Conservation (phyloP, 345 rosid species). For the Physaria fendleri region DNA sequence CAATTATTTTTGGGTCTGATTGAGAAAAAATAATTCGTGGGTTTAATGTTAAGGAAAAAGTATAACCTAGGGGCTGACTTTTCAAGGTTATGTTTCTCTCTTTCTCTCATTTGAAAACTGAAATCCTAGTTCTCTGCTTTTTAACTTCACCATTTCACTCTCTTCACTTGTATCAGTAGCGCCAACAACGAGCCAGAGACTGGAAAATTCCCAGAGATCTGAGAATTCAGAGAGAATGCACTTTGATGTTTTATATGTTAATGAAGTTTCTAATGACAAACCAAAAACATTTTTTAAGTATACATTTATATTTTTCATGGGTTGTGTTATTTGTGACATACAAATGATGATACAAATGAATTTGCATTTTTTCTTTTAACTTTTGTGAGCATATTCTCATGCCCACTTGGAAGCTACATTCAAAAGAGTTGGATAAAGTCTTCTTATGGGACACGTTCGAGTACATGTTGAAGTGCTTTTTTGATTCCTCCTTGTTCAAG, state of each 20-base stretch:
- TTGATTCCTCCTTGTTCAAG: constrained; percentile 85
- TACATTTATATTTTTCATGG: background rate
- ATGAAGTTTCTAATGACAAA: background rate
- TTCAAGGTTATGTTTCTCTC: too few species aligned
- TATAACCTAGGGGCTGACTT: too few species aligned
- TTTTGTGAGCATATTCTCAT: constrained; percentile 1
- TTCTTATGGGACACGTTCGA: constrained; percentile 76
- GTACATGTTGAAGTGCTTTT: constrained; percentile 61
- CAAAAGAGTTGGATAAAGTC: too few species aligned
- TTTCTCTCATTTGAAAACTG: too few species aligned
- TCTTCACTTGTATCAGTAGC: too few species aligned
- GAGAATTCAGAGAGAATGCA: background rate
- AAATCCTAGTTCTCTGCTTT: too few species aligned
- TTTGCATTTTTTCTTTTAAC: background rate
- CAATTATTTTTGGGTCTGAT: too few species aligned
- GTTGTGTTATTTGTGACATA: background rate
- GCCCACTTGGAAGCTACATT: constrained; percentile 10
- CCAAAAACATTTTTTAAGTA: background rate
- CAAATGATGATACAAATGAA: constrained; percentile 11
- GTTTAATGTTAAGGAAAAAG: too few species aligned
- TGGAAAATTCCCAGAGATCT: too few species aligned
- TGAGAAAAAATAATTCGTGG: too few species aligned
- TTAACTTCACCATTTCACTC: too few species aligned
- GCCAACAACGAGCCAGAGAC: too few species aligned
- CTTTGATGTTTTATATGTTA: background rate